These are phyloP conservation scores for Diutina mesorugosa DNA, from an alignment of 1,139 yeast species.

Conservation along the genomic window DNA sequence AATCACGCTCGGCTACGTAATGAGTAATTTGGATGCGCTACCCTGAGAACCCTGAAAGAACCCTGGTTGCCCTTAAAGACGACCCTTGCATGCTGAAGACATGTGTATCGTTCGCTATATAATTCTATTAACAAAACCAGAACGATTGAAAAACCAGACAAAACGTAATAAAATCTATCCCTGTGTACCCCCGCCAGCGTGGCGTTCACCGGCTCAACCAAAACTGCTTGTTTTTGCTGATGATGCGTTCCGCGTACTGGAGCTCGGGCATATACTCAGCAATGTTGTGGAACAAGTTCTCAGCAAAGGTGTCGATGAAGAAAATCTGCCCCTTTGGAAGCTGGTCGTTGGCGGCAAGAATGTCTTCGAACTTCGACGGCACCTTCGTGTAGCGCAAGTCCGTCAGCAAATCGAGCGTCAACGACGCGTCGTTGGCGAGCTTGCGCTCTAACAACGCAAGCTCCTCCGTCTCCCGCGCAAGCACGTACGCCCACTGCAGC, in stretches of 20 bases:
- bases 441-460: constrained; percentile 41
- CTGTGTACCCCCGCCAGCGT: neutral
- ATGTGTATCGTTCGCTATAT: neutral
- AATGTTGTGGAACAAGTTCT: constrained; percentile 56
- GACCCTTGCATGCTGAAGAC: neutral
- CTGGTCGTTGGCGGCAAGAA: constrained; percentile 30
- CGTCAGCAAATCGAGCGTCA: constrained; percentile 9
- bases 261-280: constrained; percentile 45
- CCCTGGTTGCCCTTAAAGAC: no score
- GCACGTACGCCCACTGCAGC: constrained; percentile 74
- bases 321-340: constrained; percentile 72
- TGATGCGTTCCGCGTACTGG: constrained; percentile 35
- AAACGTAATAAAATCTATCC: neutral
- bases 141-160: neutral
- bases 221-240: constrained; percentile 28
- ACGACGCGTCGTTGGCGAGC: constrained; percentile 8
- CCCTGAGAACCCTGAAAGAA: no score
- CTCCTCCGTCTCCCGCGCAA: constrained; percentile 68
- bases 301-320: constrained; percentile 75
- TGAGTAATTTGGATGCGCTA: no score
- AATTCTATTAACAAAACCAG: neutral
- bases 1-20: no score
- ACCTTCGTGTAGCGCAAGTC: constrained; percentile 12
- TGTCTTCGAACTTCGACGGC: constrained; percentile 20
- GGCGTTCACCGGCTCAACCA: constrained; percentile 16